Conservation (phyloP, 2,329 filamentous ascomycete genomes). For the Epichloe festucae region DNA sequence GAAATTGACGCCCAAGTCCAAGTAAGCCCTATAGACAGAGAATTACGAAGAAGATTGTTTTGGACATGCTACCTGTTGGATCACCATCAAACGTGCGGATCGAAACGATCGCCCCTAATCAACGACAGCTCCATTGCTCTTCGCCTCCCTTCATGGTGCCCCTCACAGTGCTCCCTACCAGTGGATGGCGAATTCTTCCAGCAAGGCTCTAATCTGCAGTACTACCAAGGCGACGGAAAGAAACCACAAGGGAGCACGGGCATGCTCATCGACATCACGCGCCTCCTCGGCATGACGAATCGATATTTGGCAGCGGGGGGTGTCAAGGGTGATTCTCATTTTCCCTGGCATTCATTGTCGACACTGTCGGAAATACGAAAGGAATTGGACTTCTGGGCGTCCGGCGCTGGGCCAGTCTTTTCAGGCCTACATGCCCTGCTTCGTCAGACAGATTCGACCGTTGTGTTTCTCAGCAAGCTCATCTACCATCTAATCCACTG, state of each 20-base stretch:
- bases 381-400: constrained; percentile 72
- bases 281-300: constrained; percentile 72
- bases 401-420: constrained; percentile 68
- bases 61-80: constrained; percentile 85
- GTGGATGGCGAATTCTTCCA: constrained; percentile 74
- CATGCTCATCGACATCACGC: constrained; percentile 73
- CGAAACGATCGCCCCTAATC: constrained; percentile 68
- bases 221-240: constrained; percentile 54
- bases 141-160: constrained; percentile 61
- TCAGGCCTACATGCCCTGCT: constrained; percentile 64
- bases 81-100: constrained; percentile 69
- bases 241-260: constrained; percentile 63
- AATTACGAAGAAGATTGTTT: constrained; percentile 68
- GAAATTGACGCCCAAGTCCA: constrained; percentile 53
- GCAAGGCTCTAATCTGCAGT: constrained; percentile 63
- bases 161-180: constrained; percentile 45
- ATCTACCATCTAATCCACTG: constrained; percentile 82
- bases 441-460: constrained; percentile 64
- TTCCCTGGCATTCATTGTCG: constrained; percentile 79
- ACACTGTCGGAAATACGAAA: constrained; percentile 77
- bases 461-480: constrained; percentile 69
- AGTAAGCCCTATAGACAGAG: constrained; percentile 55
- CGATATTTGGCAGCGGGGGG: constrained; percentile 74
- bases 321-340: constrained; percentile 80
- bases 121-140: constrained; percentile 64